Evolutionary conservation across 2,329 filamentous ascomycete genomes (phyloP), one percentile per base, ranked within the genome.

Genomic region (Scolecobasidium constrictum): DNA sequence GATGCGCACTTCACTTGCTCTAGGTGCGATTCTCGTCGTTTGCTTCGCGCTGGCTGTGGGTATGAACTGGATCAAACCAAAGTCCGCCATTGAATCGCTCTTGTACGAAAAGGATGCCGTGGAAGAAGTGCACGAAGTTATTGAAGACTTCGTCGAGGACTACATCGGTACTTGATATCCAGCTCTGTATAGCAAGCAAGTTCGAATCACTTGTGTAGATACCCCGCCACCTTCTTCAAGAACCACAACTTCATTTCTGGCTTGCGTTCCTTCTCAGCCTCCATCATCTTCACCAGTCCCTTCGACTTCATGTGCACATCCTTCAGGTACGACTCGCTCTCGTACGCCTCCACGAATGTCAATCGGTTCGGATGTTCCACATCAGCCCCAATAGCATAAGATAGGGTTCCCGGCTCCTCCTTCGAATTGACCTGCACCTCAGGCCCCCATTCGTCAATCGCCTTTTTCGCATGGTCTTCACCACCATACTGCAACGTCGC

Each of bases 271-370:
- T 36, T 19, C 18, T 36, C 34, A n/a, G 12, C 34, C 13, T 36
- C 13, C 34, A 36, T 15, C 34, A 9, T 11, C 34, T 36, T 36
- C 34, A 9, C 11, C 12, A 36, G 11, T 9, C 7, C 11, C 9
- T 36, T 17, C 13, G 13, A 15, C 18, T 36, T 11, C 13, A 36
- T 15, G 34, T 36, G 34, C 9, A 36, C 34, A 18, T 36, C 18
- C 34, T 36, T 17, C 34, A 36, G 18, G 17, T 36, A 36, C 34
- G 7, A 9, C 34, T 36, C 17, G 34, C 17, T 17, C 34, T 36
- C 34, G 18, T 36, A 36, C 34, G 17, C 34, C 18, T 36, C 34
- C 12, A 36, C 34, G 17, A 36, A 19, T 7, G 34, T 36, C 34
- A 36, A 19, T 19, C 34, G 12, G 17, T 36, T 36, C 17, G 7